Base-by-base conservation (phyloP, 805 yeast species). In the Suhomyces faveliae region DNA sequence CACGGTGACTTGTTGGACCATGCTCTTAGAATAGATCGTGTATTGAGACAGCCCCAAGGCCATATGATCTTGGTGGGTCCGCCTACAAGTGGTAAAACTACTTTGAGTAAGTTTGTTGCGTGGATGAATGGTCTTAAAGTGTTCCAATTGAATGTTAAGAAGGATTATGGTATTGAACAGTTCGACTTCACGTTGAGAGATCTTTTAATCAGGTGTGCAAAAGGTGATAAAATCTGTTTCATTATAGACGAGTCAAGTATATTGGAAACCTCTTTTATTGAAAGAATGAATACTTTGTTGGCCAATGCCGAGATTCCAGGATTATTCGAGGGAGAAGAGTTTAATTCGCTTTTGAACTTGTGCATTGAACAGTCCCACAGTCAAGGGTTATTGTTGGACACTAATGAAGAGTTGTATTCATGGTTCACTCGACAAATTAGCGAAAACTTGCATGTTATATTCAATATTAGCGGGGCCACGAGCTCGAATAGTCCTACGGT, bases 301-400 rank as follows among this genome's bases (percentile, higher is more conserved):
- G 97, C 97, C 0, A 92, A 92, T 64, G 87, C 96, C 0, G 97
- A 92, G 58, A 77, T 90, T 33, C 97, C 97, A 0, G 97, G 96
- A 3, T 68, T 92, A 11, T 92, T 89, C 62, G 87, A 80, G 47
- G 90, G 83, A 0, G 95, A 88, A 8, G 91, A 87, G 7, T 76
- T 71, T 43, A 67, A 67, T 0, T 49, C 71, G 2, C 66, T 91
- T 47, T 68, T 87, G 70, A 64, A 63, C 1, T 55, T 77, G 1
- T 83, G 95, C 49, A 64, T 73, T 9, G 83, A 81, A 11, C 82
- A 78, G 42, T 75, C 87, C 0, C 74, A 76, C 33, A 61, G 77
- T 3, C 81, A 78, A 40, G 96, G 96, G 0, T 58, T 83, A 3
- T 61, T 82, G 15, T 65, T 88, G 17, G 92, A 85, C 52, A 68